Conservation (phyloP, 306 rosid species). For the Datisca glomerata region DNA sequence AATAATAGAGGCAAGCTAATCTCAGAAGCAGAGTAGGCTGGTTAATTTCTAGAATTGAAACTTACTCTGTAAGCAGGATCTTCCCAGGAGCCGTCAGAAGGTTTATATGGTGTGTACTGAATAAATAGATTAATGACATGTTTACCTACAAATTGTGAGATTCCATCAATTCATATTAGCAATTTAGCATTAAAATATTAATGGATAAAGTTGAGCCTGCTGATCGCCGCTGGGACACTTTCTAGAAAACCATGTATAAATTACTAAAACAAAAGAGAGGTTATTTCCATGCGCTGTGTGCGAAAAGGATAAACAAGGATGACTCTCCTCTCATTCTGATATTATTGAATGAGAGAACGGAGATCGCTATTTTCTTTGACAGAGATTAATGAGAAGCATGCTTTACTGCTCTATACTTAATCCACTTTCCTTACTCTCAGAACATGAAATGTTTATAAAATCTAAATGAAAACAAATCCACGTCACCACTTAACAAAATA, state of each 20-base stretch:
- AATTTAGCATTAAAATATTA: too few relatives aligned
- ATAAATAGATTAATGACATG: conserved; percentile 84
- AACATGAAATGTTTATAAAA: too few relatives aligned
- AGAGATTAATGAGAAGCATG: too few relatives aligned
- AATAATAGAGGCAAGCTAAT: not conserved
- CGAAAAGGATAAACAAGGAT: not conserved
- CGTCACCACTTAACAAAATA: not conserved
- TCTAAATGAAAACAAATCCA: not conserved
- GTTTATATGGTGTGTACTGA: conserved; percentile 89
- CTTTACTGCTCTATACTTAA: too few relatives aligned
- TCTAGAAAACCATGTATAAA: not conserved
- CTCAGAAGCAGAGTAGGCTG: conserved; percentile 5
- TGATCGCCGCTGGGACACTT: not conserved
- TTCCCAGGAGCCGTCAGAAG: conserved; percentile 74
- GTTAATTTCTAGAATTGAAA: conserved; percentile 9
- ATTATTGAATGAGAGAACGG: too few relatives aligned
- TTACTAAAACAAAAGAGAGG: too few relatives aligned
- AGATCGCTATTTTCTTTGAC: too few relatives aligned
- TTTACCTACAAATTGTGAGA: conserved; percentile 39
- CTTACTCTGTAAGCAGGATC: conserved; percentile 71
- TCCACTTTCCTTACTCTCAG: too few relatives aligned
- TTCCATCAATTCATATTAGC: not conserved
- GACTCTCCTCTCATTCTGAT: too few relatives aligned
- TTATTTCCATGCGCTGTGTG: too few relatives aligned
- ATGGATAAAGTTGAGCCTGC: not conserved